Evolutionary conservation across 2,329 filamentous ascomycete genomes (phyloP), one percentile per base, ranked within the genome.

Genomic region (Alternaria conjuncta): DNA sequence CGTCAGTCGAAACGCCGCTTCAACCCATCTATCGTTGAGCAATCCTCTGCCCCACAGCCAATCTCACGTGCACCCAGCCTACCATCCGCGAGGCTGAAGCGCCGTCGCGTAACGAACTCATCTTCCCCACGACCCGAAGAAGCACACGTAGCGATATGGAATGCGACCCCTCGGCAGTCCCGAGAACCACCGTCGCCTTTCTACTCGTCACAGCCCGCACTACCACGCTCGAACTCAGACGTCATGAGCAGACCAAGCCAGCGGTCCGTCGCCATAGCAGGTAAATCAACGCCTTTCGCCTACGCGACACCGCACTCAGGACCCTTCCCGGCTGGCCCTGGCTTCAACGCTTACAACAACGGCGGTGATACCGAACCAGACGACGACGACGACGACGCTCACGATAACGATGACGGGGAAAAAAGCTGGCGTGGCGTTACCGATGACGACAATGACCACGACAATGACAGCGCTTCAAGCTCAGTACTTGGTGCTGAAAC

Each of bases 301-400:
- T 94, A 94, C 72, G 90, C 90, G 3, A 94, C 92, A 0, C 92
- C 92, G 0, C 85, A 90, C 74, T 93, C 90, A 72, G 77, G 78
- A 1, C 73, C 73, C 1, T 72, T 80, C 41, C 55, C 78, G n/a
- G 77, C 76, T 15, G 75, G 74, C 3, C 61, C 64, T 20, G 70
- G 49, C 2, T 76, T 71, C 55, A 64, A 62, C 20, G 71, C 67
- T 11, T 74, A 69, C 54, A 71, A 70, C 20, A 67, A 75, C 26
- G 72, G 65, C 26, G 77, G 76, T 6, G 77, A 80, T 44, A 80
- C 77, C 0, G 77, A 79, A 53, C 67, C 72, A 18, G 77, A 78
- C 21, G 73, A 77, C 8, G 77, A 77, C 8, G 77, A 77, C 50
- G 69, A 80, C 54, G 76, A 77, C 9, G 74, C 76, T 13, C 60